phyloP scores from a whole-genome alignment of 164 flowering plant genomes.

The Annona cherimola region DNA sequence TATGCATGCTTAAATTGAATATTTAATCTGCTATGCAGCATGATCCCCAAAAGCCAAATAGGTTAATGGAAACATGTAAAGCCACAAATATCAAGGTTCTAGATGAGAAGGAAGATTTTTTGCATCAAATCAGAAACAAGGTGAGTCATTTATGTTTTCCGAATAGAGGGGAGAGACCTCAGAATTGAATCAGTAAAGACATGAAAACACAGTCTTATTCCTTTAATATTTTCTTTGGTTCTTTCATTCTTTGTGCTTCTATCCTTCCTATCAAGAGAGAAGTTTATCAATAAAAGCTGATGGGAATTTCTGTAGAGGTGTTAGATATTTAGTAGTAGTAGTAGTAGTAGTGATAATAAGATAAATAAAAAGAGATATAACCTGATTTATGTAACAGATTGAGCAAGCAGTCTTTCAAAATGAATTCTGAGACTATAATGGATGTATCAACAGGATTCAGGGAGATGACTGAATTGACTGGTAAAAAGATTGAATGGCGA shows the following conservation, averaged over 20 bases:
- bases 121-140: conserved; percentile 75
- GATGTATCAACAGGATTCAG: too few species aligned
- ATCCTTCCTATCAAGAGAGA: not conserved
- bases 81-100: conserved; percentile 21
- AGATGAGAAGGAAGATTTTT: conserved; percentile 58
- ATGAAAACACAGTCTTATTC: not conserved
- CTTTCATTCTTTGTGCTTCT: not conserved
- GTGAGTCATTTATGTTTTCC: conserved; percentile 24
- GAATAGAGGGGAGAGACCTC: not conserved
- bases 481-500: too few species aligned
- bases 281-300: not conserved
- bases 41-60: conserved; percentile 27
- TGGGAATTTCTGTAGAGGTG: not conserved
- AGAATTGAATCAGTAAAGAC: not conserved
- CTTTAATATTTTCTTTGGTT: not conserved
- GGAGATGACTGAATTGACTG: too few species aligned
- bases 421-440: too few species aligned
- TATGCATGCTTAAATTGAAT: not conserved
- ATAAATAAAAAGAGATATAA: not conserved
- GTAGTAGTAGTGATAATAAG: too few species aligned
- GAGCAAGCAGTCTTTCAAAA: not conserved
- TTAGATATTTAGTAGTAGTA: not conserved
- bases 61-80: conserved; percentile 26
- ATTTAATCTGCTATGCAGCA: conserved; percentile 14
- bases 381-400: not conserved